Percentiles rank a stretch among this genome's conserved stretches.
These are phyloP conservation scores for Arabidopsis hybrid DNA, from an alignment of 441 rosid genomes.

Conservation along the genomic window DNA sequence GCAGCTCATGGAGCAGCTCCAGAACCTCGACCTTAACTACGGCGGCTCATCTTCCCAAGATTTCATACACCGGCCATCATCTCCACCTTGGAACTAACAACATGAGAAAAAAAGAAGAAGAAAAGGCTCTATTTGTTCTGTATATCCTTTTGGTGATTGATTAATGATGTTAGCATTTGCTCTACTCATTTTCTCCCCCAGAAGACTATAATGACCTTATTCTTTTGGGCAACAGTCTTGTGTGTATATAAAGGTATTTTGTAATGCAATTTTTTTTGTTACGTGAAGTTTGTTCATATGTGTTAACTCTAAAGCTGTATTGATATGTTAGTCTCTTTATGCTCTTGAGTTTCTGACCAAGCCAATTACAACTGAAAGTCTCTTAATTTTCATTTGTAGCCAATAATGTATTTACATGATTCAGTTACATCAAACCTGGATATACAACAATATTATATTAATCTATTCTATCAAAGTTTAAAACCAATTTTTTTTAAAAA, in stretches of 20 bases:
- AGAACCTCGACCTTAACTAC: constrained; percentile 85
- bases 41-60: constrained; percentile 77
- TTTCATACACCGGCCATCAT: constrained; percentile 74
- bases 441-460: neutral
- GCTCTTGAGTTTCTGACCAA: constrained; percentile 25
- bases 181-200: constrained; percentile 15
- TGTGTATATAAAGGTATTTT: constrained; percentile 39
- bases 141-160: constrained; percentile 36
- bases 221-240: constrained; percentile 39
- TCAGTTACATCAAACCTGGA: neutral
- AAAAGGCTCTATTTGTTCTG: constrained; percentile 27
- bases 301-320: neutral
- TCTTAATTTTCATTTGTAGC: neutral
- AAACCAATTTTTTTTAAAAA: too few species aligned
- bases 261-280: constrained; percentile 8
- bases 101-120: neutral
- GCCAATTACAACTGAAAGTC: constrained; percentile 4
- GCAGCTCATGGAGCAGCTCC: constrained; percentile 96
- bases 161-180: constrained; percentile 31
- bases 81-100: constrained; percentile 89
- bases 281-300: constrained; percentile 27
- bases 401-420: neutral
- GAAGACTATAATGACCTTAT: constrained; percentile 35
- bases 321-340: constrained; percentile 12
- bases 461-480: too few species aligned